Percentiles rank a stretch among this genome's conserved stretches.
Evolutionary conservation across 345 rosid genomes (phyloP).

Genomic region (Pistacia integerrima): DNA sequence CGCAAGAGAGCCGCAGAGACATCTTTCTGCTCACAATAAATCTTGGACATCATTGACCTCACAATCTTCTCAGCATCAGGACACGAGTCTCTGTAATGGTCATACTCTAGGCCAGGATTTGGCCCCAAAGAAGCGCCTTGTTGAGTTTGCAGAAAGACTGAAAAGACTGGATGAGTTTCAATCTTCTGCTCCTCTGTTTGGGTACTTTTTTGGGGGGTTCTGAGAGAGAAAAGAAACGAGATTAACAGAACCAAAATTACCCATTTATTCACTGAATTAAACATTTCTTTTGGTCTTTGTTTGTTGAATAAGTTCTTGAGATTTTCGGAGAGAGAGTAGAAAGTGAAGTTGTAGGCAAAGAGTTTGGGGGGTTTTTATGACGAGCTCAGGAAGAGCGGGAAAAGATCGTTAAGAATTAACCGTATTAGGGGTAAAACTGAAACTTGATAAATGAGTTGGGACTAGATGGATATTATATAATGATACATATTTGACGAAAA

Average conservation of each 20-base stretch:
- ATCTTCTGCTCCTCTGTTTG: background rate
- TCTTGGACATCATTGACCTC: constrained; percentile 23
- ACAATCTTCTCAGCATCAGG: constrained; percentile 45
- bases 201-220: background rate
- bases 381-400: background rate
- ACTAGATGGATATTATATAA: no score
- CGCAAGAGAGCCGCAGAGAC: constrained; percentile 1
- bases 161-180: background rate
- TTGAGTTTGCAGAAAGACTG: constrained; percentile 15
- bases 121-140: background rate
- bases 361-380: background rate
- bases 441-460: no score
- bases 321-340: background rate
- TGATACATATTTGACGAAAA: no score
- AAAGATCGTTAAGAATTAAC: background rate
- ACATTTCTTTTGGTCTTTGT: no score
- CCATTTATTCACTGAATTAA: background rate
- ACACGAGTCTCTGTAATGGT: constrained; percentile 39
- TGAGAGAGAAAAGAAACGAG: constrained; percentile 24
- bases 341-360: background rate
- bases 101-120: constrained; percentile 32
- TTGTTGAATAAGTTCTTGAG: background rate
- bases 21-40: constrained; percentile 25
- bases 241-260: background rate
- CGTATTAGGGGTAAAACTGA: no score